These are phyloP conservation scores for Trichoderma lentiforme DNA, from an alignment of 2,329 filamentous ascomycete species.

Conservation along the genomic window DNA sequence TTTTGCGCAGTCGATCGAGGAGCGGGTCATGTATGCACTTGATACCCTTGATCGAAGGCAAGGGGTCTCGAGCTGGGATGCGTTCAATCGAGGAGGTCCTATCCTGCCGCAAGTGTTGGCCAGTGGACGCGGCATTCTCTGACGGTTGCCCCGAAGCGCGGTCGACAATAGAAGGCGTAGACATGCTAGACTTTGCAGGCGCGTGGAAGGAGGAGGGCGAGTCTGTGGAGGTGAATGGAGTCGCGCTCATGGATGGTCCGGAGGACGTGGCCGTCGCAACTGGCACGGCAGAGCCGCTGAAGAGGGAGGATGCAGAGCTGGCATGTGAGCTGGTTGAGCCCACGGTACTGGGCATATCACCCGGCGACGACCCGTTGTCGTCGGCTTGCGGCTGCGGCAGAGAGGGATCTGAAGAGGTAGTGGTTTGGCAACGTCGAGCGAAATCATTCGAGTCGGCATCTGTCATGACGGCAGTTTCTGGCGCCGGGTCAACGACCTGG, in stretches of 20 bases:
- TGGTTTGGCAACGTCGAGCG: slow-evolving; percentile 23
- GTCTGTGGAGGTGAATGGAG: slow-evolving; percentile 36
- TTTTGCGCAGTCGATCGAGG: slow-evolving; percentile 49
- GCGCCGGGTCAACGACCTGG: slow-evolving; percentile 25
- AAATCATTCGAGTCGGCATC: slow-evolving; percentile 27
- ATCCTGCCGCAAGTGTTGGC: slow-evolving; percentile 34
- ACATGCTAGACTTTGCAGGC: slow-evolving; percentile 52
- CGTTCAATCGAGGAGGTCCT: slow-evolving; percentile 37
- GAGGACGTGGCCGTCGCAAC: slow-evolving; percentile 41
- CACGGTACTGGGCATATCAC: slow-evolving; percentile 67
- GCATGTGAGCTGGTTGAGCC: slow-evolving; percentile 70
- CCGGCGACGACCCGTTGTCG: slow-evolving; percentile 57
- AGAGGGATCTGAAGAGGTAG: slow-evolving; percentile 27
- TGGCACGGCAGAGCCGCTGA: slow-evolving; percentile 51
- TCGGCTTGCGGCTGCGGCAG: slow-evolving; percentile 37
- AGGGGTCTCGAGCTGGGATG: slow-evolving; percentile 55
- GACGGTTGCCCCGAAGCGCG: slow-evolving; percentile 27
- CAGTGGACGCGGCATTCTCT: slow-evolving; percentile 28
- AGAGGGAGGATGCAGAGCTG: slow-evolving; percentile 69
- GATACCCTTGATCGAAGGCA: slow-evolving; percentile 51
- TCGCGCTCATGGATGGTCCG: slow-evolving; percentile 38
- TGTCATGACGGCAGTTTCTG: slow-evolving; percentile 24
- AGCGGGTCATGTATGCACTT: slow-evolving; percentile 61
- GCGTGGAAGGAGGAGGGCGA: slow-evolving; percentile 50
- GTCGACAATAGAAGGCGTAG: slow-evolving; percentile 49